Evolutionary conservation across 2,329 filamentous ascomycete species (phyloP).

Genomic region (Aspergillus piperis): DNA sequence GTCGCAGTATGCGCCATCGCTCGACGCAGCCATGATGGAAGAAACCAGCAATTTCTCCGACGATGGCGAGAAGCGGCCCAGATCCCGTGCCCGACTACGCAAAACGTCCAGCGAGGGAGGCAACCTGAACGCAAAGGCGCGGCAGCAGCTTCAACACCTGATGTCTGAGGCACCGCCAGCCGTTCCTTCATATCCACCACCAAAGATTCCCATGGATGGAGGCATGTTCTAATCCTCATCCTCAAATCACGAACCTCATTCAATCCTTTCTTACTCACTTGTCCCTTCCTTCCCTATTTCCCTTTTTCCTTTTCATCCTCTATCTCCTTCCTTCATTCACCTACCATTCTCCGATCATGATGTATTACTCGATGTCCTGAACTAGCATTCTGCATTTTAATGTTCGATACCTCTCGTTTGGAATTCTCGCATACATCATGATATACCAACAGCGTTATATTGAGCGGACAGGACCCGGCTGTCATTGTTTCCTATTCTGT

Average conservation of each 20-base stretch:
- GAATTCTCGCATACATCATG: slow-evolving; percentile 17
- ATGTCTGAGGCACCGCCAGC: slow-evolving; percentile 29
- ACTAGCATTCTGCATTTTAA: slow-evolving; percentile 7
- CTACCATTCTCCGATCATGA: slow-evolving; percentile 1
- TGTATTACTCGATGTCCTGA: slow-evolving; percentile 12
- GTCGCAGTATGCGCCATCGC: slow-evolving; percentile 25
- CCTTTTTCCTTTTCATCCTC: slow-evolving; percentile 1
- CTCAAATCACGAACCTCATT: background rate
- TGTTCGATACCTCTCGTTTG: slow-evolving; percentile 9
- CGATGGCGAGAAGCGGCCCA: slow-evolving; percentile 38
- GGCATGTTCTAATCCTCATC: slow-evolving; percentile 40
- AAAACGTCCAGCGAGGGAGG: slow-evolving; percentile 55
- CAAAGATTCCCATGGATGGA: slow-evolving; percentile 34
- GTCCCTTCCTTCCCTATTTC: slow-evolving; percentile 2
- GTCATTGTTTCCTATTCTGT: slow-evolving; percentile 10
- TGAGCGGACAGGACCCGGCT: slow-evolving; percentile 15
- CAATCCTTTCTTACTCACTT: slow-evolving; percentile 5
- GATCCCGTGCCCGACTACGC: slow-evolving; percentile 44
- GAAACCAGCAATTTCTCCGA: slow-evolving; percentile 49
- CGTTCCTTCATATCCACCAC: slow-evolving; percentile 36
- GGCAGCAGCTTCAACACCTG: slow-evolving; percentile 39
- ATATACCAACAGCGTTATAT: slow-evolving; percentile 26
- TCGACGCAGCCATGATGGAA: slow-evolving; percentile 28
- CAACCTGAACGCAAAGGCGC: slow-evolving; percentile 48
- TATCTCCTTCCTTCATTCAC: slow-evolving; percentile 3